Percentiles rank a stretch among this genome's conserved stretches.
Conservation (phyloP, 2,329 filamentous ascomycete genomes). For the Colletotrichum spaethianum region DNA sequence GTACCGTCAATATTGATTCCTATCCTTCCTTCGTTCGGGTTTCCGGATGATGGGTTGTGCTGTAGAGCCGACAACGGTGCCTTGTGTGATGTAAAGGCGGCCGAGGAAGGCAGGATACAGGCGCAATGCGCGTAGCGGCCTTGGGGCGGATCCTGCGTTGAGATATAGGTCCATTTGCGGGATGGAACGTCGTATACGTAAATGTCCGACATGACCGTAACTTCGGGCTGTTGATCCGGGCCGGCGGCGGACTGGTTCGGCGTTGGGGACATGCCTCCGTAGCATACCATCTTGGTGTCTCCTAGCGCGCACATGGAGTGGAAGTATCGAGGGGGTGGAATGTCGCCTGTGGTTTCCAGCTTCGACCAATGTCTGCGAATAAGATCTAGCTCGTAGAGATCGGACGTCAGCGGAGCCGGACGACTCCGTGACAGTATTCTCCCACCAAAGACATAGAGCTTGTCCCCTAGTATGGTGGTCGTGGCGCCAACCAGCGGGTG, state of each 20-base stretch:
- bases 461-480: conserved; percentile 94
- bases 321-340: conserved; percentile 94
- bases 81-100: conserved; percentile 86
- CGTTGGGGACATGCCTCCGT: conserved; percentile 96
- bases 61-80: conserved; percentile 90
- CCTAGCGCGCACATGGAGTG: conserved; percentile 95
- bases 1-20: conserved; percentile 91
- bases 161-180: conserved; percentile 87
- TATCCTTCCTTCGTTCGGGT: conserved; percentile 88
- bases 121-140: conserved; percentile 98
- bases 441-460: conserved; percentile 96
- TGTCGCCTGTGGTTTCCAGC: conserved; percentile 84
- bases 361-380: conserved; percentile 95
- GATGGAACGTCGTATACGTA: conserved; percentile 92
- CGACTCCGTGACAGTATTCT: conserved; percentile 87
- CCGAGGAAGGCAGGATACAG: conserved; percentile 89
- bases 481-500: conserved; percentile 94
- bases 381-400: conserved; percentile 94
- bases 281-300: conserved; percentile 97
- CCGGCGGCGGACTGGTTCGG: conserved; percentile 62
- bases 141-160: conserved; percentile 86
- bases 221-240: conserved; percentile 82
- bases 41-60: conserved; percentile 87
- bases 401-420: conserved; percentile 85
- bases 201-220: conserved; percentile 98